phyloP scores from a whole-genome alignment of 192 early-diverging fungal species.

The Podochytrium sp. region DNA sequence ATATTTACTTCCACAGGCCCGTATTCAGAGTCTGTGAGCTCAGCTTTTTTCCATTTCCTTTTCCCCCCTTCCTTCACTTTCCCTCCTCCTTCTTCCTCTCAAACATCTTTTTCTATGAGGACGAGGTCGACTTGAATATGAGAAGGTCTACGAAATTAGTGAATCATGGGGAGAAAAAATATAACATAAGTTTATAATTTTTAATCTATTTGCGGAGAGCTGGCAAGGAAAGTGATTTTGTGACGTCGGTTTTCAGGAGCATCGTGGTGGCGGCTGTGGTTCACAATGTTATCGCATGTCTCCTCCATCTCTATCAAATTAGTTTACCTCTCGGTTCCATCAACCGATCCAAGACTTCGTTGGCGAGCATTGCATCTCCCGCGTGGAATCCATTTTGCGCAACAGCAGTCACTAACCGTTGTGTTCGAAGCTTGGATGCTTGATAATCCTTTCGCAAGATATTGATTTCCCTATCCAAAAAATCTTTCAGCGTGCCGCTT shows the following conservation, averaged over 20 bases:
- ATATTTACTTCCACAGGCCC: too few species aligned
- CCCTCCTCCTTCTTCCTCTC: too few species aligned
- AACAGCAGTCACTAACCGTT: slow-evolving; percentile 9
- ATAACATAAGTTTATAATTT: too few species aligned
- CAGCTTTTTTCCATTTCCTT: too few species aligned
- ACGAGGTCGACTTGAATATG: too few species aligned
- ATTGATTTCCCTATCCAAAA: slow-evolving; percentile 44
- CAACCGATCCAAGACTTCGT: slow-evolving; percentile 4
- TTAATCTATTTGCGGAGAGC: slow-evolving; percentile 16
- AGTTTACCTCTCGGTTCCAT: background rate
- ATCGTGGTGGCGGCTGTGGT: background rate
- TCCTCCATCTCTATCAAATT: background rate
- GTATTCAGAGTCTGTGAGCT: too few species aligned
- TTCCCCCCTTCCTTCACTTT: too few species aligned
- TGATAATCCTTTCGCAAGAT: slow-evolving; percentile 44
- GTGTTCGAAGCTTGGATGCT: slow-evolving; percentile 29
- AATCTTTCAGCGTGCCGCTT: background rate
- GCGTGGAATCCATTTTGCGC: background rate
- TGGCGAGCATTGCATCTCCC: background rate
- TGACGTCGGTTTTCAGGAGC: slow-evolving; percentile 19
- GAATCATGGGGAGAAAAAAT: too few species aligned
- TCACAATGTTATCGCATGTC: background rate
- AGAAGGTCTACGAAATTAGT: too few species aligned
- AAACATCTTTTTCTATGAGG: too few species aligned
- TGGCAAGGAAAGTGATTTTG: slow-evolving; percentile 24